phyloP scores from a whole-genome alignment of 1,284 basidiomycete genomes.

The Polyporus tsugae region DNA sequence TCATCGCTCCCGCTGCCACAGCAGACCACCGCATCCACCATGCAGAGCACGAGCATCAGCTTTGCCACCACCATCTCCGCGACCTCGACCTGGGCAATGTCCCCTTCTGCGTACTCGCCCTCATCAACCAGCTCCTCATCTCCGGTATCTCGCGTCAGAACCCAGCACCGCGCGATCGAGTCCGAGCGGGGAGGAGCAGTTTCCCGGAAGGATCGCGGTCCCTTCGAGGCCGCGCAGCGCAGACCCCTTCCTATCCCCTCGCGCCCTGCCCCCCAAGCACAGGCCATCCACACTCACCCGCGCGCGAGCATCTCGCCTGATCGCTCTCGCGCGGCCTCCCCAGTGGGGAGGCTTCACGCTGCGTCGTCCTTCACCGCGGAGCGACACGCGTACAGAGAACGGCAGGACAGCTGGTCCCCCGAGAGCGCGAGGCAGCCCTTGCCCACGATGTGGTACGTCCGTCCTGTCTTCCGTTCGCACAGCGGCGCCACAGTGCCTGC shows the following conservation, averaged over 20 bases:
- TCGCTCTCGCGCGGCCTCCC: not conserved
- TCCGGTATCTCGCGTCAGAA: not conserved
- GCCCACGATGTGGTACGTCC: conserved; percentile 8
- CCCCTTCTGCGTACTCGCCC: conserved; percentile 20
- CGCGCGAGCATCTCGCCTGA: conserved; percentile 13
- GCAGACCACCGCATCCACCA: conserved; percentile 4
- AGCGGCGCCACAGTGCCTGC: not conserved
- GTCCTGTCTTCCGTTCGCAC: conserved; percentile 3
- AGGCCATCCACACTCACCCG: not conserved
- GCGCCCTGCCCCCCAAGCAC: conserved; percentile 1
- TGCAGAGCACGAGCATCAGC: conserved; percentile 25
- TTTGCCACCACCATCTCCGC: conserved; percentile 19
- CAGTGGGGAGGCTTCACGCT: not conserved
- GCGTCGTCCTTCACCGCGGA: conserved; percentile 7
- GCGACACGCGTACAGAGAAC: conserved; percentile 6
- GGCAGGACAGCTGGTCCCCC: conserved; percentile 12
- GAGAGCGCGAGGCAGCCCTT: conserved; percentile 5
- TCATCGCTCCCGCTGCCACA: not conserved
- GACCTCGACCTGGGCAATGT: conserved; percentile 22
- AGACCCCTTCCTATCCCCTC: not conserved
- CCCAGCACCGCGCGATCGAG: conserved; percentile 12
- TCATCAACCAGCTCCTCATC: conserved; percentile 20
- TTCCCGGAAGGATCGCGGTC: conserved; percentile 12
- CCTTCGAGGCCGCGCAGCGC: not conserved
- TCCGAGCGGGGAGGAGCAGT: conserved; percentile 12